Evolutionary conservation across 202 grass and related monocot species (phyloP).

Genomic region (Elaeis oleifera): DNA sequence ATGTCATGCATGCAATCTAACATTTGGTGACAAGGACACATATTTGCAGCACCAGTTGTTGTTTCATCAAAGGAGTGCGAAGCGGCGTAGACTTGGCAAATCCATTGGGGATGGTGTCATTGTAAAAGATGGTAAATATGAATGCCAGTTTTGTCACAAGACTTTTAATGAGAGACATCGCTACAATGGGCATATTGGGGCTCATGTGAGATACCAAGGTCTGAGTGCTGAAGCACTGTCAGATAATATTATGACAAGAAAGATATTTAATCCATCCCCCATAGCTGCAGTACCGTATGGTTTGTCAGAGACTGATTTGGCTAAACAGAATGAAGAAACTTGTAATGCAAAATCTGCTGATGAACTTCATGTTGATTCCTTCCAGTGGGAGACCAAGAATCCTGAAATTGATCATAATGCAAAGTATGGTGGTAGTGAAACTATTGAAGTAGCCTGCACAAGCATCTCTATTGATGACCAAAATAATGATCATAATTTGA

Average conservation of each 20-base stretch:
- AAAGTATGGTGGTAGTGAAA: neutral
- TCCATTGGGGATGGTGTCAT: slow-evolving; percentile 41
- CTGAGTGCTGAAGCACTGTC: slow-evolving; percentile 46
- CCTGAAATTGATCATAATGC: no score
- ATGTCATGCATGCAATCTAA: slow-evolving; percentile 53
- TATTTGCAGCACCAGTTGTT: slow-evolving; percentile 47
- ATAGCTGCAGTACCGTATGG: slow-evolving; percentile 21
- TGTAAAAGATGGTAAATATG: slow-evolving; percentile 67
- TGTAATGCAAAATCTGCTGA: slow-evolving; percentile 1
- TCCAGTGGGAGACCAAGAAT: no score
- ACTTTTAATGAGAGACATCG: slow-evolving; percentile 55
- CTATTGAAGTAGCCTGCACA: neutral
- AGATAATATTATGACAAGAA: slow-evolving; percentile 24
- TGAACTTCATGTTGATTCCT: neutral
- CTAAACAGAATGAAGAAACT: slow-evolving; percentile 19
- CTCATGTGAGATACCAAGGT: slow-evolving; percentile 66
- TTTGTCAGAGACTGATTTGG: slow-evolving; percentile 24
- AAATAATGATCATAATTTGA: neutral
- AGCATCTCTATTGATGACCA: neutral
- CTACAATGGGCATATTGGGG: slow-evolving; percentile 61
- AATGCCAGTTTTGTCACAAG: slow-evolving; percentile 69
- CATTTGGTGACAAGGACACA: slow-evolving; percentile 41
- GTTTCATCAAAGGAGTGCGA: slow-evolving; percentile 46
- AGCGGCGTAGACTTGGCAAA: slow-evolving; percentile 55
- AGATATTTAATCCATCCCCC: slow-evolving; percentile 11